Percentiles rank a stretch among this genome's conserved stretches.
phyloP scores from a whole-genome alignment of 1,139 yeast species.

The Debaryomycetaceae sp. region DNA sequence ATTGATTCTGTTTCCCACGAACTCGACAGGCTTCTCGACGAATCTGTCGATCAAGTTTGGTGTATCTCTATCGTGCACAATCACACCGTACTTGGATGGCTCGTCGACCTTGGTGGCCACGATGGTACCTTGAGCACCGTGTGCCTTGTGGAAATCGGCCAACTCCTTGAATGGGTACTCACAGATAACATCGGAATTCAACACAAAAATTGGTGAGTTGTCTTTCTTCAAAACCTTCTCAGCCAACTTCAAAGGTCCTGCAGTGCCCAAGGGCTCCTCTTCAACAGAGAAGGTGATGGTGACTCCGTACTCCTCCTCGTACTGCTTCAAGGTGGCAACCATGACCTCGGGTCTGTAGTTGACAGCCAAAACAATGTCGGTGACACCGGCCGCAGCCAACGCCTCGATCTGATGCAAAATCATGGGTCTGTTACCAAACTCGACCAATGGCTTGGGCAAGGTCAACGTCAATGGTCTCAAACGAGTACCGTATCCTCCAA shows the following conservation, averaged over 20 bases:
- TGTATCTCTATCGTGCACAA: conserved; percentile 91
- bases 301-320: conserved; percentile 94
- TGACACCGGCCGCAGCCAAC: conserved; percentile 96
- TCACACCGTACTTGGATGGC: conserved; percentile 99
- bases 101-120: conserved; percentile 99
- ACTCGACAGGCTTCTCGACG: conserved; percentile 99
- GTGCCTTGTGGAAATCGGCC: conserved; percentile 88
- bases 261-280: conserved; percentile 98
- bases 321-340: conserved; percentile 92
- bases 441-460: conserved; percentile 97
- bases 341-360: conserved; percentile 99
- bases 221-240: conserved; percentile 92
- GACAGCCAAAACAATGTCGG: conserved; percentile 97
- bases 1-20: conserved; percentile 96
- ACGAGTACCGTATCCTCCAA: conserved; percentile 99
- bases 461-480: conserved; percentile 98
- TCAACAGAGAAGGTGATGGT: conserved; percentile 95
- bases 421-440: conserved; percentile 98
- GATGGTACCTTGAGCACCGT: conserved; percentile 97
- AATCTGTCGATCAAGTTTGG: conserved; percentile 96
- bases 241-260: conserved; percentile 98
- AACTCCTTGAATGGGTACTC: conserved; percentile 96
- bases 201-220: conserved; percentile 92
- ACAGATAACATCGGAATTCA: conserved; percentile 97
- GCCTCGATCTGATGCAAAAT: conserved; percentile 97